phyloP scores from a whole-genome alignment of 192 early-diverging fungal genomes.

The Funneliformis geosporum region DNA sequence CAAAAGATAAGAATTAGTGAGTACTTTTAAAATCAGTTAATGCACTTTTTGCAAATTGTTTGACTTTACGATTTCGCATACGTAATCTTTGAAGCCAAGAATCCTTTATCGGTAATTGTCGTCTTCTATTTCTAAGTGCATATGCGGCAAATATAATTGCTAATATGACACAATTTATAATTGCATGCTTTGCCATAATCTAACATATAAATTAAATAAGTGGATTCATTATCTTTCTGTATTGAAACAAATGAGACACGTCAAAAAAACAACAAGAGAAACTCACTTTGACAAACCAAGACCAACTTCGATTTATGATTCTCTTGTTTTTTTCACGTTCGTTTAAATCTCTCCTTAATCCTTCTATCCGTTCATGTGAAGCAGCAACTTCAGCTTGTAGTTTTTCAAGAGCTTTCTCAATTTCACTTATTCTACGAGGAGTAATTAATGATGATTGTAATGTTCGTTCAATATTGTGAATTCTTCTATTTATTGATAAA shows the following conservation, averaged over 20 bases:
- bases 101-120: neutral
- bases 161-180: slow-evolving; percentile 11
- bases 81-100: slow-evolving; percentile 4
- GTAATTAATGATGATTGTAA: neutral
- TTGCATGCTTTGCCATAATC: slow-evolving; percentile 24
- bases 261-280: neutral
- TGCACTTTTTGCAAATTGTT: slow-evolving; percentile 17
- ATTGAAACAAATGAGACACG: neutral
- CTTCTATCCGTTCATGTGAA: slow-evolving; percentile 20
- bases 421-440: slow-evolving; percentile 12
- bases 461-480: neutral
- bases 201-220: neutral
- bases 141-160: neutral
- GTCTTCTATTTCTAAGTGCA: neutral
- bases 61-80: neutral
- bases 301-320: neutral
- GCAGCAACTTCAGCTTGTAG: slow-evolving; percentile 25
- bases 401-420: slow-evolving; percentile 23
- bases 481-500: neutral
- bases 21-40: slow-evolving; percentile 11
- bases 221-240: no score
- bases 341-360: neutral
- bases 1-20: neutral
- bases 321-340: slow-evolving; percentile 15
- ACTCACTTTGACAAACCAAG: slow-evolving; percentile 16